A percentile compares a stretch with the other conserved stretches of the same genome.
These are phyloP conservation scores for Tieghemiomyces parasiticus DNA, from an alignment of 192 early-diverging fungal genomes.

Conservation along the genomic window DNA sequence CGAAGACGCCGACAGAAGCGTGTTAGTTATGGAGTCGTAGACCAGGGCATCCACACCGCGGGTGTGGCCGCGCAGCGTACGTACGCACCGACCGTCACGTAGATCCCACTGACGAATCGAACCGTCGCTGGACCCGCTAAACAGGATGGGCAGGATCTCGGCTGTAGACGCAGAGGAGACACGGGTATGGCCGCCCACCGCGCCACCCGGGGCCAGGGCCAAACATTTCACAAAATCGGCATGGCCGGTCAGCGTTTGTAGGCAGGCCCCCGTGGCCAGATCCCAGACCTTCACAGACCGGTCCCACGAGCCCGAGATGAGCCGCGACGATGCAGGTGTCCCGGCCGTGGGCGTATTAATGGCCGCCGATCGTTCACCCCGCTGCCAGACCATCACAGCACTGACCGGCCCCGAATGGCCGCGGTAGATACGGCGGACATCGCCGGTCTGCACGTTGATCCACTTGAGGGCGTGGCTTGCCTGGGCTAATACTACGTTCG, in stretches of 20 bases:
- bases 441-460: neutral
- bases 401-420: conserved; percentile 8
- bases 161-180: neutral
- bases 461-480: conserved; percentile 3
- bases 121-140: conserved; percentile 5
- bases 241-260: neutral
- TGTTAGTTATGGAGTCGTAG: neutral
- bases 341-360: too few species aligned
- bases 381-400: neutral
- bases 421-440: neutral
- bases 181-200: neutral
- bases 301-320: conserved; percentile 45
- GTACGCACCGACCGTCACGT: neutral
- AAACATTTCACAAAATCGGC: conserved; percentile 38
- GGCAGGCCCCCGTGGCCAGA: neutral
- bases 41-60: conserved; percentile 5
- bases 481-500: conserved; percentile 1
- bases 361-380: neutral
- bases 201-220: neutral
- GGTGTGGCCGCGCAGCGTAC: neutral
- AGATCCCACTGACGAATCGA: conserved; percentile 7
- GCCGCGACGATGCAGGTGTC: neutral
- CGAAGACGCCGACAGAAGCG: conserved; percentile 8
- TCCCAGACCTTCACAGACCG: neutral
- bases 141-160: neutral